Base-by-base conservation (phyloP, 768 basidiomycete genomes). In the Cytidiella melzeri region DNA sequence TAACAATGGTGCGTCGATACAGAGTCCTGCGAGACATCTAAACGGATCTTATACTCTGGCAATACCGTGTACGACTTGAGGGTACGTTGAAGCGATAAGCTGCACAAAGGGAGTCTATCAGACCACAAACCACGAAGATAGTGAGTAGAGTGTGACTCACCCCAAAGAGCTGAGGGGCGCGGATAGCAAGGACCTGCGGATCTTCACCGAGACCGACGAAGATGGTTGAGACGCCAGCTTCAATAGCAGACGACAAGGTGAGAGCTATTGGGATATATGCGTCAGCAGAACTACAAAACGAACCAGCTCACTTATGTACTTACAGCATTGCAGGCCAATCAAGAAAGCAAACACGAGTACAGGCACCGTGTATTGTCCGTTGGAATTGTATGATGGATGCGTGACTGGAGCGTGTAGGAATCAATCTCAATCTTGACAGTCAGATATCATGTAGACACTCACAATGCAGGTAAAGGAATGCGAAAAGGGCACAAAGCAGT, bases 151-250 rank as follows among this genome's bases (percentile, higher is more conserved):
- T 20, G 6, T 26, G 10, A 63, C 77, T 51, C 62, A 84, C 82
- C 25, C 60, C 69, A 58, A 88, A 90, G 40, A 91, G 67, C 28
- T 73, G 78, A 15, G 88, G 89, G 15, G 85, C 82, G 43, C 91
- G 75, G 39, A 79, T 69, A 4, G 82, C 82, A 41, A 92, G 70
- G 18, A 91, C 77, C 57, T 85, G 79, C 3, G 88, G 90, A 60
- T 92, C 87, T 64, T 92, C 89, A 44, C 80, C 88, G 7, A 92
- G 72, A 6, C 88, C 89, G 26, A 92, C 90, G 61, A 92, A 89
- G 28, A 92, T 90, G 1, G 89, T 92, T 2, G 88, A 91, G 1
- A 92, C 89, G 43, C 89, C 91, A 12, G 87, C 88, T 61, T 92
- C 88, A 56, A 90, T 81, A 3, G 84, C 80, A 11, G 83, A 82